These are phyloP conservation scores for Excoecaria agallocha DNA, from an alignment of 345 rosid species.

Conservation along the genomic window DNA sequence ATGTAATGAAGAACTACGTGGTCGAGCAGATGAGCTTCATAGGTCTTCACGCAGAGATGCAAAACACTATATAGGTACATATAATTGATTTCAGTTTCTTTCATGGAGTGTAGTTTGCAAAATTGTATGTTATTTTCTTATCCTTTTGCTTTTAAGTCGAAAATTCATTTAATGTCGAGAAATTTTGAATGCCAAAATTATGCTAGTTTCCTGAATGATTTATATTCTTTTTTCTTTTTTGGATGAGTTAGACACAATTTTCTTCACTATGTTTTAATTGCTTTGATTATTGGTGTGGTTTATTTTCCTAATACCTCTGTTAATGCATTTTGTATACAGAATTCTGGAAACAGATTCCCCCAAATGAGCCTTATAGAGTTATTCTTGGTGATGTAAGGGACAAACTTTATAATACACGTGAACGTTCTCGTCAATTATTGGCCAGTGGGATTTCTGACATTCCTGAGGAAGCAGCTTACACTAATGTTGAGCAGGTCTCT, in stretches of 20 bases:
- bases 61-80: constrained; percentile 90
- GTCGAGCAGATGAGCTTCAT: constrained; percentile 68
- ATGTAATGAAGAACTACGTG: constrained; percentile 91
- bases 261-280: constrained; percentile 5
- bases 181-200: neutral
- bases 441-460: constrained; percentile 76
- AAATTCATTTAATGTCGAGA: neutral
- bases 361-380: constrained; percentile 90
- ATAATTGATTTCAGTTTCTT: neutral
- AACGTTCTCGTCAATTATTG: constrained; percentile 81
- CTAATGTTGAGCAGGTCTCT: constrained; percentile 69
- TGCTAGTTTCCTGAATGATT: neutral
- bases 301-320: neutral
- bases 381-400: constrained; percentile 92
- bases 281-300: neutral
- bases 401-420: constrained; percentile 86
- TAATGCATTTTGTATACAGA: constrained; percentile 35
- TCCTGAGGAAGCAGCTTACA: constrained; percentile 72
- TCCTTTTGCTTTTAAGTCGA: neutral
- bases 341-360: constrained; percentile 90
- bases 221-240: neutral
- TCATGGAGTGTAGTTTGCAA: neutral
- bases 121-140: neutral
- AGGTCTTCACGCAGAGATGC: constrained; percentile 80
- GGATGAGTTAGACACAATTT: neutral